Base-by-base conservation (phyloP, 768 basidiomycete genomes). In the Tulasnella sp. region DNA sequence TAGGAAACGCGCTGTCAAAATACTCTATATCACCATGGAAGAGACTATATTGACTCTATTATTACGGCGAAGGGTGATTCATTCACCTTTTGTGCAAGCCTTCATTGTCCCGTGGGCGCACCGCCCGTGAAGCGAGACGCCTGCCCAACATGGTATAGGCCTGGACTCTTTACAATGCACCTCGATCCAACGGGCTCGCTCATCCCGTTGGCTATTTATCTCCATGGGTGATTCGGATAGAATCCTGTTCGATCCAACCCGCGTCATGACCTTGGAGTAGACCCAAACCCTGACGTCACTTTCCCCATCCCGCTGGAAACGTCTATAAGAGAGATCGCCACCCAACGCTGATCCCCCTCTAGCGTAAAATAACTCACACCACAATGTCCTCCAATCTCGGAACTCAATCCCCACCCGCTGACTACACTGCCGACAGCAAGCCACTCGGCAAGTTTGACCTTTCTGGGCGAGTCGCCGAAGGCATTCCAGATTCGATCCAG, bases 351-450 rank as follows among this genome's bases (percentile, higher is more conserved):
- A 54, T 54, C 54, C 16, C 37, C 48, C 54, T 37, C 31, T 16
- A 69, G 28, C 34, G 28, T 1, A 28, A 75, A 18, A 75, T 75
- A 24, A 6, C 7, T 28, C 24, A 42, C 24, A 41, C 24, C 16
- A 75, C 31, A 31, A 75, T 75, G 74, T 75, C 74, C 46, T 34
- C 34, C 31, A 75, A 48, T 40, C 74, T 75, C 74, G 74, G 74
- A 75, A 75, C 74, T 42, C 74, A 75, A 75, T 75, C 74, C 24
- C 74, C 74, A 42, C 74, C 74, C 22, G 41, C 44, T 20, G 74
- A 75, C 16, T 40, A 42, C 74, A 75, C 74, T 7, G 46, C 74
- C 9, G 46, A 24, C 34, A 75, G 14, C 22, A 41, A 28, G 3
- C 74, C 74, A 42, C 2, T 75, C 40, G 74, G 74, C 74, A 75